Evolutionary conservation across 805 yeast genomes (phyloP).

Genomic region (Starmerella geochares): DNA sequence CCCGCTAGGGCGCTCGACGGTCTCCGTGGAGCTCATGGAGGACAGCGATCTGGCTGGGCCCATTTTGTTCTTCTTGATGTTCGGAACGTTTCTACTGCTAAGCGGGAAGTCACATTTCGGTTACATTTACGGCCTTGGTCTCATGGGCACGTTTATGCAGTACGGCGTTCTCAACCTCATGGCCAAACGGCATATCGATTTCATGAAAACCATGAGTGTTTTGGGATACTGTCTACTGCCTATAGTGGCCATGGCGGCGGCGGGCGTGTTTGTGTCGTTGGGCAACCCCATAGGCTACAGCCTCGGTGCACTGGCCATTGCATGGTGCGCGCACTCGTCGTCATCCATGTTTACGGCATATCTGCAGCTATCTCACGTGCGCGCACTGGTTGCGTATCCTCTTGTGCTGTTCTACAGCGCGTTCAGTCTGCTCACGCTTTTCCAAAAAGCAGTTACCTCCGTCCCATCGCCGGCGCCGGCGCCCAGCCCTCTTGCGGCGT

Average conservation of each 20-base stretch:
- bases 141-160: constrained; percentile 76
- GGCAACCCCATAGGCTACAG: constrained; percentile 68
- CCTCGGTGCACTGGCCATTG: constrained; percentile 53
- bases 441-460: constrained; percentile 37
- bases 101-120: constrained; percentile 95
- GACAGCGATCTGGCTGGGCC: constrained; percentile 97
- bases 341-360: constrained; percentile 87
- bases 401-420: constrained; percentile 82
- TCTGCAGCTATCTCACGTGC: constrained; percentile 69
- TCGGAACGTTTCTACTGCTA: constrained; percentile 69
- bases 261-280: constrained; percentile 56
- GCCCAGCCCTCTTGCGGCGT: neutral
- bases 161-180: constrained; percentile 78
- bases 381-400: constrained; percentile 89
- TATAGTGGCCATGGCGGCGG: constrained; percentile 62
- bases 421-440: constrained; percentile 91
- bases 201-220: constrained; percentile 72
- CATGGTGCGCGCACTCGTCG: constrained; percentile 89
- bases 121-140: constrained; percentile 89
- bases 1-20: constrained; percentile 46
- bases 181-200: constrained; percentile 45
- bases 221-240: constrained; percentile 92
- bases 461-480: neutral
- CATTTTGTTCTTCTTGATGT: constrained; percentile 70
- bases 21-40: constrained; percentile 65